phyloP scores from a whole-genome alignment of 305 asterid genomes.

The Fraxinus latifolia region DNA sequence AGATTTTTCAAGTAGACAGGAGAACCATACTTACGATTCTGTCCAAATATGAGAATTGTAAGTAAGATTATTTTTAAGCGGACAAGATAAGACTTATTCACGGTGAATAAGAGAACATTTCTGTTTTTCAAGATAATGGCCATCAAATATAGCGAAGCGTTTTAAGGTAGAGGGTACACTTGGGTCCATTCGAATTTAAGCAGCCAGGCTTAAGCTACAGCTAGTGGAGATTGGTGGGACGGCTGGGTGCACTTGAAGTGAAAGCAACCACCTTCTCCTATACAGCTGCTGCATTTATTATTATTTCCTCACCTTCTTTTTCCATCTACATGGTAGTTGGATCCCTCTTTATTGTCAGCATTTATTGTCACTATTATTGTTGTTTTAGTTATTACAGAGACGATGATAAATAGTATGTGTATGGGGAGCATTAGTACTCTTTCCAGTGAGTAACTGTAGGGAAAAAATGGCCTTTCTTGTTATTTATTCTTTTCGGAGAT shows the following conservation, averaged over 20 bases:
- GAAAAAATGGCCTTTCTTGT: not conserved
- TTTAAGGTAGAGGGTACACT: not conserved
- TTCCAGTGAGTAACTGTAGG: not conserved
- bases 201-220: not conserved
- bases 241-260: not conserved
- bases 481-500: not conserved
- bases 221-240: not conserved
- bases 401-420: not conserved
- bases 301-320: not conserved
- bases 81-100: too few species aligned
- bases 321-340: not conserved
- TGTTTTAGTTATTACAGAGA: not conserved
- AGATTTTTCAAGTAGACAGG: too few species aligned
- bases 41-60: too few species aligned
- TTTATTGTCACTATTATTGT: not conserved
- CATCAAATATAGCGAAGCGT: not conserved
- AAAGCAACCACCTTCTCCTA: not conserved
- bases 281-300: not conserved
- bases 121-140: too few species aligned
- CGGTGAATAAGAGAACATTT: too few species aligned
- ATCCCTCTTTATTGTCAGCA: not conserved
- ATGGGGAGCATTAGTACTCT: not conserved
- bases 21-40: too few species aligned
- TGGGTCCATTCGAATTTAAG: not conserved
- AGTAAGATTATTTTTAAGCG: too few species aligned